These are phyloP conservation scores for Pyrenochaeta sp. DNA, from an alignment of 2,329 filamentous ascomycete species.

Conservation along the genomic window DNA sequence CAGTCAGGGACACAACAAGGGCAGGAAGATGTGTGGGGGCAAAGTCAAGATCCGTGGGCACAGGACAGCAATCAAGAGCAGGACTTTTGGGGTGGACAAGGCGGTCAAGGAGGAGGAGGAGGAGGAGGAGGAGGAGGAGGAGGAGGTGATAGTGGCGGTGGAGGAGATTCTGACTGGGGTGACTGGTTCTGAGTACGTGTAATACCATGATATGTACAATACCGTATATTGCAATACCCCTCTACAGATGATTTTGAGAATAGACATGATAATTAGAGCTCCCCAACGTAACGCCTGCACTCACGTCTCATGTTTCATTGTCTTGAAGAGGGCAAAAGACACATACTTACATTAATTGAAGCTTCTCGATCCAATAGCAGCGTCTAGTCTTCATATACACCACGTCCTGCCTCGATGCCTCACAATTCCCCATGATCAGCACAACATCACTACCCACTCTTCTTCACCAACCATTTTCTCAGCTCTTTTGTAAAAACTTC, in stretches of 20 bases:
- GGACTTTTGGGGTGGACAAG: constrained; percentile 39
- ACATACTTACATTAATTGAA: too few species aligned
- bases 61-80: constrained; percentile 30
- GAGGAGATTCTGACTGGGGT: constrained; percentile 32
- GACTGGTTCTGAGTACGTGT: constrained; percentile 32
- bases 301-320: too few species aligned
- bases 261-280: background rate
- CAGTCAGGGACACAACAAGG: constrained; percentile 24
- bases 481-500: constrained; percentile 45
- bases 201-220: background rate
- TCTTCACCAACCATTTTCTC: constrained; percentile 24
- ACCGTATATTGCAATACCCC: background rate
- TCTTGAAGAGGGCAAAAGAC: too few species aligned
- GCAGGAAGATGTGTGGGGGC: constrained; percentile 41
- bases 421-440: background rate
- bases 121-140: constrained; percentile 48
- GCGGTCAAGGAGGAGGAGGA: constrained; percentile 34
- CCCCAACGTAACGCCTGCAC: background rate
- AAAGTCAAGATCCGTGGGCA: constrained; percentile 36
- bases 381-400: background rate
- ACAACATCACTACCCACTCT: background rate
- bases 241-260: background rate
- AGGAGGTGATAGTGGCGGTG: constrained; percentile 40
- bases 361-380: too few species aligned
- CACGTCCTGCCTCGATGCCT: background rate